Base-by-base conservation (phyloP, 2,329 filamentous ascomycete species). In the Penicillium aurantiogriseum region DNA sequence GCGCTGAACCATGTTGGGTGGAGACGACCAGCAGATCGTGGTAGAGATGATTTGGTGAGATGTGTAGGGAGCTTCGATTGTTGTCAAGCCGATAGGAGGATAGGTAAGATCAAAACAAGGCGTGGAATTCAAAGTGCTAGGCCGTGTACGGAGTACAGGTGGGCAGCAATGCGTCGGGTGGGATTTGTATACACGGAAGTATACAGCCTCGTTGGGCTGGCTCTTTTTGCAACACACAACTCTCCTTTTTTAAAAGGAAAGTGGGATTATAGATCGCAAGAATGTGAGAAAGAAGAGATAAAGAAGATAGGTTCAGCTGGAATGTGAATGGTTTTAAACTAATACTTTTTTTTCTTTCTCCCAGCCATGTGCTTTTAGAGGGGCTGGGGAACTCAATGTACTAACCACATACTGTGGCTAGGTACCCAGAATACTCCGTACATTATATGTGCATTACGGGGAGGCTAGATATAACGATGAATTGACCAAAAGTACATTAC, bases 1-100 rank as follows among this genome's bases (percentile, higher is more conserved):
- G 57, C 71, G 69, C 61, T 79, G 66, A 21, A 78, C 71, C 72
- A 78, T 79, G 51, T 64, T 73, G 60, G 46, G 36, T 46, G 27
- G 48, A 29, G 19, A 33, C 25, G 42, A 52, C 40, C 59, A 53
- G 36, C 8, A 36, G 51, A 40, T 47, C 27, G 45, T 23, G 35
- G 29, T 36, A 17, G 21, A 42, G 25, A 48, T 52, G 25, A 31
- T 47, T 36, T 46, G 54, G 38, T 17, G 27, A 29, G 6, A 51
- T 29, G 39, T 17, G 15, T 50, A n/a, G 11, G 27, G 43, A 27
- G n/a, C 5, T 33, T 33, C 13, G 7, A 8, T 35, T 19, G 44
- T 40, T 48, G 17, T 49, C 3, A 25, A 25, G 7, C 11, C 8
- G 31, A 29, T 54, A 6, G 19, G n/a, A 39, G 23, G 29, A 23